Evolutionary conservation across 495 filamentous ascomycete species (phyloP), one percentile per base, ranked within the genome.

Genomic region (Massariosphaeria phaeospora): DNA sequence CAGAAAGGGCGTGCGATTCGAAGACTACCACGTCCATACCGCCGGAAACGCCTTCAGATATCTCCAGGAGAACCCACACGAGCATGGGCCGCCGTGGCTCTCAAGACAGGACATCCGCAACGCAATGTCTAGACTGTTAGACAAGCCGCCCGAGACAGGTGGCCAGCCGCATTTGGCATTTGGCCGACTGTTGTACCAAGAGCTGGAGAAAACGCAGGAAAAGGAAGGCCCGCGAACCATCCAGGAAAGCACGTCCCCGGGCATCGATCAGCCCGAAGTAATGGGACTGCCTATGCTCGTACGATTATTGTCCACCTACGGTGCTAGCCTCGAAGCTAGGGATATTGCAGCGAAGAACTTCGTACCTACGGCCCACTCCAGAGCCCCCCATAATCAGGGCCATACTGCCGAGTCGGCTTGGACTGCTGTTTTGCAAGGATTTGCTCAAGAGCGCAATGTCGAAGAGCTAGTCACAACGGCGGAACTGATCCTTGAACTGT

Each of bases 381-480:
- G 21, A 15, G 17, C 26, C 9, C 9, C 26, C 17, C 12, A n/a
- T 2, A 20, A 31, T 1, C 26, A 20, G n/a, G 25, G 20, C 17
- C 52, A 13, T 3, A n/a, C n/a, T 2, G 13, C 18, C 8, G 5
- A 11, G 13, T 23, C 18, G 9, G 33, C 77, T n/a, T 90, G 85
- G 81, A 69, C 74, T 2, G 63, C 68, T 11, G 72, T 90, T 4
- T 59, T 93, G 29, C 70, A 72, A 26, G 88, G 89, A 1, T 84
- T 91, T 57, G 81, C 80, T 12, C 70, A 71, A 52, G 81, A 88
- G 55, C 77, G 77, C 9, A 78, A 82, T 48, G 72, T 81, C 58
- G 48, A 76, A 62, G 74, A 79, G 49, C 66, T 87, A 11, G 44
- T 79, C 2, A 59, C 64, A 27, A 69, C 72, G 11, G 67, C 71